Conservation (phyloP, 1,284 basidiomycete species). For the Flammula alnicola region DNA sequence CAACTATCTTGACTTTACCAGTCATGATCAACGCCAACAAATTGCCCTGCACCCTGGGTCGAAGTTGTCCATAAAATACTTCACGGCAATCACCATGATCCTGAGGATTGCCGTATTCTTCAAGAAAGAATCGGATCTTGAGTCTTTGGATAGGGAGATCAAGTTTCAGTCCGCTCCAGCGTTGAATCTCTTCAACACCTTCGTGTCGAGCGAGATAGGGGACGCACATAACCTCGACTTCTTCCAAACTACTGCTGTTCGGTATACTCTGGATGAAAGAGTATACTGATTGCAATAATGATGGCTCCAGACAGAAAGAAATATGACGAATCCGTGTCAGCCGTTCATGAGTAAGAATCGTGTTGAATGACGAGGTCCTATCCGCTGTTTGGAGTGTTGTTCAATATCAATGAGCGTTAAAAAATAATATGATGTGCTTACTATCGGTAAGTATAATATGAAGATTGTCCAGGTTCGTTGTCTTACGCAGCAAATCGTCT, state of each 20-base stretch:
- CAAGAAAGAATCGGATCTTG: slow-evolving; percentile 6
- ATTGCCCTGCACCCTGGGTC: background rate
- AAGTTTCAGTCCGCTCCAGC: too few relatives aligned
- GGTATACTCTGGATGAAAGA: background rate
- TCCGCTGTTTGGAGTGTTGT: too few relatives aligned
- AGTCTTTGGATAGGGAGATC: too few relatives aligned
- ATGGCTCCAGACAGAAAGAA: background rate
- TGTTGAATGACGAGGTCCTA: background rate
- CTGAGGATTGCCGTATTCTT: background rate
- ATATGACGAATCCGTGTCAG: background rate
- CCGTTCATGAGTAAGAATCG: background rate
- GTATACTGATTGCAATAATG: background rate
- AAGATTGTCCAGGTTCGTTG: too few relatives aligned
- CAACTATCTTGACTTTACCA: background rate
- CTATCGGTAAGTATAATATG: too few relatives aligned
- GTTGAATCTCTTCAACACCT: too few relatives aligned
- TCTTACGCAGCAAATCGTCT: too few relatives aligned
- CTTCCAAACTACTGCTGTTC: background rate
- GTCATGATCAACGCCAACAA: background rate
- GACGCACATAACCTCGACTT: background rate
- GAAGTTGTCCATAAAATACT: slow-evolving; percentile 1
- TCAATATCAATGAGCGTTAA: too few relatives aligned
- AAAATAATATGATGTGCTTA: too few relatives aligned
- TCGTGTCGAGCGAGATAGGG: too few relatives aligned
- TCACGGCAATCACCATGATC: background rate